Evolutionary conservation across 805 yeast genomes (phyloP).

Genomic region (Wickerhamiella alocasiicola): DNA sequence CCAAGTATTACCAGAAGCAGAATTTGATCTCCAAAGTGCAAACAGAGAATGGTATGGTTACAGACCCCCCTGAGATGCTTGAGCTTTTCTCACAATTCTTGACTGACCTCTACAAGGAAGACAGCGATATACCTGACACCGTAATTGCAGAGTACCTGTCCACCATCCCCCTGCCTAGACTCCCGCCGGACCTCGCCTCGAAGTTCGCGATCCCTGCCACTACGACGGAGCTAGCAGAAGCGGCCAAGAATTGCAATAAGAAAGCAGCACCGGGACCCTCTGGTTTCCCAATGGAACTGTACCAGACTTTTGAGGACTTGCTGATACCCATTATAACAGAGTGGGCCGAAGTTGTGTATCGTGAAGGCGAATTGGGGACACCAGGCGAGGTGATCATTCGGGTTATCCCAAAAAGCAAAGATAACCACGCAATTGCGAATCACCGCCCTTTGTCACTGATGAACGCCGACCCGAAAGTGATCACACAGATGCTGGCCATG

Average conservation of each 20-base stretch:
- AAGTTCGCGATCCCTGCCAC: too few species aligned
- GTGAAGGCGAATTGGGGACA: constrained; percentile 4
- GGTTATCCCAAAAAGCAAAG: neutral
- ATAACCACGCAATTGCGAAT: too few species aligned
- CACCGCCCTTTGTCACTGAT: constrained; percentile 1
- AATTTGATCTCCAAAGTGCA: too few species aligned
- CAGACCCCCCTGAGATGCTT: too few species aligned
- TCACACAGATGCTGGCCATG: neutral
- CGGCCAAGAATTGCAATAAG: too few species aligned
- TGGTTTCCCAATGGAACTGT: constrained; percentile 1
- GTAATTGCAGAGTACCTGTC: neutral
- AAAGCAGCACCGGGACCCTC: neutral
- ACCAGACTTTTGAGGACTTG: neutral
- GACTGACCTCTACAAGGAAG: neutral
- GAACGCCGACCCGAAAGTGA: constrained; percentile 1
- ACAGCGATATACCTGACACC: neutral
- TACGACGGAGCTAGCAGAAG: too few species aligned
- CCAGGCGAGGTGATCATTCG: neutral
- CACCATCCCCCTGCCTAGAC: neutral
- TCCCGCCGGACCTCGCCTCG: neutral
- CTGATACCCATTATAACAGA: neutral
- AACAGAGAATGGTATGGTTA: too few species aligned
- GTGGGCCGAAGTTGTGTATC: neutral
- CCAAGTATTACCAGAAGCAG: too few species aligned
- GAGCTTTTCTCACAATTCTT: neutral